phyloP scores from a whole-genome alignment of 73 alveolate genomes.

The Tetrahymena malaccensis region DNA sequence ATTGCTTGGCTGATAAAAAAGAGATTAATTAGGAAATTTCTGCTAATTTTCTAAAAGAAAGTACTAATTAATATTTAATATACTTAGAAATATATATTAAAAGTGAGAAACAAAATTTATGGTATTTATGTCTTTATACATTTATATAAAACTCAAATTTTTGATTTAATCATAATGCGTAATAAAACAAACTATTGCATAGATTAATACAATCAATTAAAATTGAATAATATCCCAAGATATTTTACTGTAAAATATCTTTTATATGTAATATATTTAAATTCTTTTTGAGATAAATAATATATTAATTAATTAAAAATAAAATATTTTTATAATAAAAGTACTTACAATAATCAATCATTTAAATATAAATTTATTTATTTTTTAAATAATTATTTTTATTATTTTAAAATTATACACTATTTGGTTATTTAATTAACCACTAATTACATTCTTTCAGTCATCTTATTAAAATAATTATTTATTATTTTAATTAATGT shows the following conservation, averaged over 20 bases:
- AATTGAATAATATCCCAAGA: neutral
- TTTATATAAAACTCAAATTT: neutral
- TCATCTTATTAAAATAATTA: neutral
- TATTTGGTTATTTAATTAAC: too few relatives aligned
- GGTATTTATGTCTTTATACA: neutral
- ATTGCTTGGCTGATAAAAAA: neutral
- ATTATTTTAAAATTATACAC: too few relatives aligned
- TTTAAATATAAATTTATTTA: too few relatives aligned
- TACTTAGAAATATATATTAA: neutral
- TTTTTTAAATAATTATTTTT: too few relatives aligned
- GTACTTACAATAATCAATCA: too few relatives aligned
- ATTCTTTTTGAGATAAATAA: too few relatives aligned
- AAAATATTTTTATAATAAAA: too few relatives aligned
- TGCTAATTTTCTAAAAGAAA: neutral
- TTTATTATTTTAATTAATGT: neutral
- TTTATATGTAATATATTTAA: too few relatives aligned
- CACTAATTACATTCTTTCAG: neutral
- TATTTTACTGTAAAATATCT: too few relatives aligned
- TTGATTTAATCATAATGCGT: neutral
- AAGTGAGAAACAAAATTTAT: neutral
- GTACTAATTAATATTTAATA: neutral
- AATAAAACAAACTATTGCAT: too few relatives aligned
- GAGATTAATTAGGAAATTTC: neutral
- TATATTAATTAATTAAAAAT: too few relatives aligned
- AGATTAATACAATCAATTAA: neutral